These are phyloP conservation scores for Wickerhamomyces pijperi DNA, from an alignment of 805 yeast genomes.

Conservation along the genomic window DNA sequence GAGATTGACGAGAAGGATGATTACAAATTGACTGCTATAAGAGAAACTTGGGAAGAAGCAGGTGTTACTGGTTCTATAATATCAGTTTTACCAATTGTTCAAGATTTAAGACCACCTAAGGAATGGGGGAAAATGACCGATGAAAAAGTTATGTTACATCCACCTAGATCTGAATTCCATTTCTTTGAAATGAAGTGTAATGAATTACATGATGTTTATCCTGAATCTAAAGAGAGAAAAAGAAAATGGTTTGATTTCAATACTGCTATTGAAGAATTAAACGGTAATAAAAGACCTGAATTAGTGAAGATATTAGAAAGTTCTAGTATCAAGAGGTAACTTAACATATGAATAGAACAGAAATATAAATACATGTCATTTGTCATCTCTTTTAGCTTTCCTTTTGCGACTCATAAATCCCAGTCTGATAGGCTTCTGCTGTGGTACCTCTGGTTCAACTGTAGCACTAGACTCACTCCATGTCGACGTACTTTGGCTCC, in stretches of 20 bases:
- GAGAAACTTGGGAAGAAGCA: constrained; percentile 98
- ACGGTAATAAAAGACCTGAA: constrained; percentile 53
- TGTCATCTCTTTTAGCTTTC: background rate
- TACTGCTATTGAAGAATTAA: constrained; percentile 54
- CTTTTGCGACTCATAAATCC: background rate
- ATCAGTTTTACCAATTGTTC: constrained; percentile 48
- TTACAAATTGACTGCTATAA: constrained; percentile 36
- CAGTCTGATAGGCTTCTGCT: background rate
- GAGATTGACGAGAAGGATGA: constrained; percentile 61
- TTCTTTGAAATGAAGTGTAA: constrained; percentile 67
- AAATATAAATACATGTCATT: no score
- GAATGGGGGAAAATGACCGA: constrained; percentile 24
- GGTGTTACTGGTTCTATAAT: constrained; percentile 67
- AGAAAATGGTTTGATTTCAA: constrained; percentile 67
- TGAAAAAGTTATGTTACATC: constrained; percentile 22
- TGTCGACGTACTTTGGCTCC: no score
- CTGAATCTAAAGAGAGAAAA: constrained; percentile 53
- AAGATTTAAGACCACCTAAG: constrained; percentile 45
- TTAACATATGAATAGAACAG: no score
- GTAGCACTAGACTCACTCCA: no score
- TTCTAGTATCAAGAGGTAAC: constrained; percentile 31
- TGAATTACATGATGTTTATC: constrained; percentile 54
- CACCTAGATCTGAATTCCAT: constrained; percentile 80
- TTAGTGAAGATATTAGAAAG: constrained; percentile 49
- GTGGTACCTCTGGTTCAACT: no score